Base-by-base conservation (phyloP, 192 early-diverging fungal species). In the Physocladia obscura region DNA sequence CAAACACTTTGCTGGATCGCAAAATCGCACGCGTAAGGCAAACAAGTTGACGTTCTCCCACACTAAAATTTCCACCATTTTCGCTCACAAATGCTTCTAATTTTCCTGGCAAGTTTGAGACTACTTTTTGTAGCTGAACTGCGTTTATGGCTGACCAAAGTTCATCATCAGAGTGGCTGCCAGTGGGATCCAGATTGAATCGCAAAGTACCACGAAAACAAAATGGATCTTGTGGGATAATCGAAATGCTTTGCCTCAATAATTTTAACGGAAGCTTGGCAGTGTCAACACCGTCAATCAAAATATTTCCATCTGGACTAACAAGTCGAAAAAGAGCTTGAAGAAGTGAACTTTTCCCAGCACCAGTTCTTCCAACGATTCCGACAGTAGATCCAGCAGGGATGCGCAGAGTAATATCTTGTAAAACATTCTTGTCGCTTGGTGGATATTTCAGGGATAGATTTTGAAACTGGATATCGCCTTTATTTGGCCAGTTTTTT, bases 311-410 rank as follows among this genome's bases (percentile, higher is more conserved):
- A 57, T 65, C 11, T 13, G 38, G 70, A 26, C 74, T 62, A 4
- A 76, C 71, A 32, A 81, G 47, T 13, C 80, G 75, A 31, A 81
- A 81, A 4, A 69, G 24, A 1, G 67, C 67, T 32, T 57, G 64
- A 21, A 93, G 76, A 57, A 92, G 78, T 64, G 82, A 87, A 4
- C 79, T 81, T 40, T 91, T 92, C 3, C 90, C 90, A 24, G 91
- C 90, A 5, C 93, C 93, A 2, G 93, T 93, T 4, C 94, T 81
- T 27, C 94, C 94, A 30, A 96, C 90, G 21, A 96, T 83, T 17
- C 89, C 94, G 65, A 94, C 80, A 61, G 88, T 91, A 30, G 90
- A 88, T 6, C 86, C 86, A 4, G 80, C 79, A 30, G 82, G 86
- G 21, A 94, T 79, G 31, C 82, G 69, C 49, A 91, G 62, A 26